Base-by-base conservation (phyloP, 176 grass and related monocot genomes). In the Stipa capillata region DNA sequence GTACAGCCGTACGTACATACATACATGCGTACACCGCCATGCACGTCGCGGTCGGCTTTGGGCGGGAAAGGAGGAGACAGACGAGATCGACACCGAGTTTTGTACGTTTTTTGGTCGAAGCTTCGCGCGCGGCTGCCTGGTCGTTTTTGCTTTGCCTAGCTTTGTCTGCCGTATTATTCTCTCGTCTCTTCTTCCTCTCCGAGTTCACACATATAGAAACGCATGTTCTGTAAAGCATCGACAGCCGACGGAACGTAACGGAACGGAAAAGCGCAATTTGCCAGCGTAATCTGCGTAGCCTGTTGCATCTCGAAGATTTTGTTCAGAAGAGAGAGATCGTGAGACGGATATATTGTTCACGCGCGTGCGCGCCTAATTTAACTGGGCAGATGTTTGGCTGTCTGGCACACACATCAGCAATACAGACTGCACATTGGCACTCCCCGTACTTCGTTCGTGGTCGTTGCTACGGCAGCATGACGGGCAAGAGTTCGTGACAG, bases 191-290 rank as follows among this genome's bases (percentile, higher is more conserved):
- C 21, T 31, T 24, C 18, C 10, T 47, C 11, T 1, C 1, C 33
- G 25, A 11, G 85, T 87, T 77, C 73, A 76, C 71, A 82, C 36
- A n/a, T 45, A 10, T 45, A 69, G 4, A 56, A 36, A n/a, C n/a
- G 7, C 2, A 2, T 73, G 83, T 36, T 1, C 47, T 20, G 68
- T 55, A 86, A 74, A 86, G 77, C 69, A 15, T 12, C 42, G 84
- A 65, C 77, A 86, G 45, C n/a, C n/a, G 18, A 44, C 25, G 14
- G 6, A n/a, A n/a, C n/a, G n/a, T n/a, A n/a, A 14, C 66, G 66
- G 41, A 45, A 17, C 24, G 66, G 65, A 29, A 47, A 69, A 45
- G 24, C 65, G 23, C 14, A 4, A 7, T 59, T 11, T 11, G 21
- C 24, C 64, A 36, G 65, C 65, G 8, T 17, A 47, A 17, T 5